phyloP scores from a whole-genome alignment of 371 early-diverging fungal genomes.

The Chytridium lagenaria region DNA sequence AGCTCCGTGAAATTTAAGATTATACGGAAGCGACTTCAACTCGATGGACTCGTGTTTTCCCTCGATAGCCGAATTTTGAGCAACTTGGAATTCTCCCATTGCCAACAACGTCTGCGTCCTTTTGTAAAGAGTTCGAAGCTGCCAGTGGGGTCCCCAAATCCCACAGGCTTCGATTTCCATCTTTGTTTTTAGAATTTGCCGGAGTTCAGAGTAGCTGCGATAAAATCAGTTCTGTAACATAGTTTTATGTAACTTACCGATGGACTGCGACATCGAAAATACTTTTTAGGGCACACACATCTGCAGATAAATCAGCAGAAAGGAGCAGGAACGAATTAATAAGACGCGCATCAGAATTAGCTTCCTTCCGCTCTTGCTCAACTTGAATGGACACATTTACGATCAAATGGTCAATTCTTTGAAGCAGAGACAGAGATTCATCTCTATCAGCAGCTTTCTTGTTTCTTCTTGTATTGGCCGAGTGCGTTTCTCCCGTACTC shows the following conservation, averaged over 20 bases:
- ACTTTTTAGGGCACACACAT: not conserved
- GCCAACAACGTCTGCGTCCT: not conserved
- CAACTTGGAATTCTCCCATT: not conserved
- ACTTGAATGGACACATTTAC: not conserved
- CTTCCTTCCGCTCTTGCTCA: slow-evolving; percentile 3
- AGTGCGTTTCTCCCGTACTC: not conserved
- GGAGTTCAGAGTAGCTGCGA: not conserved
- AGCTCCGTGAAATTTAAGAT: not conserved
- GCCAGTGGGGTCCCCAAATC: not conserved
- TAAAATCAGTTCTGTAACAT: not conserved
- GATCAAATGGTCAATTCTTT: not conserved
- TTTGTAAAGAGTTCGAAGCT: not conserved
- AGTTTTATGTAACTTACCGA: not conserved
- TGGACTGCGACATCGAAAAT: not conserved
- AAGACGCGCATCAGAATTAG: not conserved
- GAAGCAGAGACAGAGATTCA: not conserved
- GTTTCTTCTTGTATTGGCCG: not conserved
- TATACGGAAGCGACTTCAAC: not conserved
- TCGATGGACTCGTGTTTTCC: not conserved
- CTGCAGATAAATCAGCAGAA: not conserved
- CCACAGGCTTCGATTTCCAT: not conserved
- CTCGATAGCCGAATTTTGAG: not conserved
- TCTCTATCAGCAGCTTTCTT: slow-evolving; percentile 14
- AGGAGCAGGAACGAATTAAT: not conserved
- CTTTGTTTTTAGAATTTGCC: not conserved